Percentiles rank a stretch among this genome's conserved stretches.
These are phyloP conservation scores for Tripidium arundinaceum DNA, from an alignment of 202 grass and related monocot genomes.

Conservation along the genomic window DNA sequence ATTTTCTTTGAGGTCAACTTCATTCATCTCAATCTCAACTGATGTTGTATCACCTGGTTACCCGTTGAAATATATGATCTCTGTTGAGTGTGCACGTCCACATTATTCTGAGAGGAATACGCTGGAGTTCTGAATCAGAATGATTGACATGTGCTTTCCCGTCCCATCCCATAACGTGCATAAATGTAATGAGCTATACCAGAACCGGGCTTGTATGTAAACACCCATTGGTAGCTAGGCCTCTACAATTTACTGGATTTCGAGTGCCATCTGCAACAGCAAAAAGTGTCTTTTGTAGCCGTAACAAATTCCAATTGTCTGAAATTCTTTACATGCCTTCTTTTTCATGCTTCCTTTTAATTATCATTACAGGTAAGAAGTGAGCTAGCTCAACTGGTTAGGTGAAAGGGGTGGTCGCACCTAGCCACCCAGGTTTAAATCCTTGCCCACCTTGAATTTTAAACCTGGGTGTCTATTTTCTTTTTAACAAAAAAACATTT, in stretches of 20 bases:
- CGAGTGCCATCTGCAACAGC: background rate
- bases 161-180: background rate
- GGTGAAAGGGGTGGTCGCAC: background rate
- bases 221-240: background rate
- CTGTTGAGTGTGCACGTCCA: background rate
- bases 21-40: too few relatives aligned
- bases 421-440: too few relatives aligned
- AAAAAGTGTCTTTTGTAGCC: too few relatives aligned
- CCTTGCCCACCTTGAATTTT: too few relatives aligned
- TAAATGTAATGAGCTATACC: background rate
- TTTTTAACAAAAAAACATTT: too few relatives aligned
- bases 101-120: background rate
- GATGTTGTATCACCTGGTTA: too few relatives aligned
- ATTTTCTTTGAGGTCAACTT: too few relatives aligned
- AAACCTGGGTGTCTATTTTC: too few relatives aligned
- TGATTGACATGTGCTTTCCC: background rate
- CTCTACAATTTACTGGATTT: background rate
- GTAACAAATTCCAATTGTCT: too few relatives aligned
- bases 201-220: background rate
- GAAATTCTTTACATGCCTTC: too few relatives aligned
- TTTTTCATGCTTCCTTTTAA: background rate
- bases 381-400: background rate
- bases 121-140: conserved; percentile 1
- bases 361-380: background rate
- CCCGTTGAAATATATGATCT: too few relatives aligned